These are phyloP conservation scores for Ophiostoma novo-ulmi DNA, from an alignment of 2,329 filamentous ascomycete species.

Conservation along the genomic window DNA sequence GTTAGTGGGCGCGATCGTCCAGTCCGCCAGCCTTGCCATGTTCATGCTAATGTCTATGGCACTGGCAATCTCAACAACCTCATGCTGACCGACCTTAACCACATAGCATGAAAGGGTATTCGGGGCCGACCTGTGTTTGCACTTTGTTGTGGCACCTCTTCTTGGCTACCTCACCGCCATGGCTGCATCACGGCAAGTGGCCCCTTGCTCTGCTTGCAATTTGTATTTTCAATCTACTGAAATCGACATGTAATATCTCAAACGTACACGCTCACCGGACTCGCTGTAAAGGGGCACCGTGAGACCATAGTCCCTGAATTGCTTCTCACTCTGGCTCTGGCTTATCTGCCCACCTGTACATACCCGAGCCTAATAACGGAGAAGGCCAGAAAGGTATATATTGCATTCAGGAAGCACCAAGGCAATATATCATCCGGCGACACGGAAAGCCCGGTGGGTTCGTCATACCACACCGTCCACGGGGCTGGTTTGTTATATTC, in stretches of 20 bases:
- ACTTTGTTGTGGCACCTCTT: neutral
- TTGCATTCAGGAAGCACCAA: neutral
- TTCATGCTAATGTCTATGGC: neutral
- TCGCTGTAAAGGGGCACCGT: conserved; percentile 5
- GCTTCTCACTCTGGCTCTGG: neutral
- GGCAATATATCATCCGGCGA: neutral
- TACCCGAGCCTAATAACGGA: conserved; percentile 14
- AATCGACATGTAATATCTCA: neutral
- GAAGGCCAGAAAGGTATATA: neutral
- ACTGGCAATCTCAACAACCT: too few relatives aligned
- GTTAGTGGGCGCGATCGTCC: neutral
- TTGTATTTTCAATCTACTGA: neutral
- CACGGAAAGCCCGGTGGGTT: conserved; percentile 11
- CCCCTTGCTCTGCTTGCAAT: neutral
- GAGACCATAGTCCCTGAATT: neutral
- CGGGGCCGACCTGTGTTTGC: neutral
- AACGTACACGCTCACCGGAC: neutral
- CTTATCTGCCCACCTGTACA: conserved; percentile 8
- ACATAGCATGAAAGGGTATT: too few relatives aligned
- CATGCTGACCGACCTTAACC: neutral
- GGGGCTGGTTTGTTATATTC: neutral
- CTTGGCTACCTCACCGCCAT: neutral
- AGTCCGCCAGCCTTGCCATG: neutral
- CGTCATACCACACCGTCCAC: conserved; percentile 11
- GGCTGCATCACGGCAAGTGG: neutral